Percentiles rank a stretch among this genome's conserved stretches.
phyloP scores from a whole-genome alignment of 208 protist genomes.

The Leishmania gerbilli region DNA sequence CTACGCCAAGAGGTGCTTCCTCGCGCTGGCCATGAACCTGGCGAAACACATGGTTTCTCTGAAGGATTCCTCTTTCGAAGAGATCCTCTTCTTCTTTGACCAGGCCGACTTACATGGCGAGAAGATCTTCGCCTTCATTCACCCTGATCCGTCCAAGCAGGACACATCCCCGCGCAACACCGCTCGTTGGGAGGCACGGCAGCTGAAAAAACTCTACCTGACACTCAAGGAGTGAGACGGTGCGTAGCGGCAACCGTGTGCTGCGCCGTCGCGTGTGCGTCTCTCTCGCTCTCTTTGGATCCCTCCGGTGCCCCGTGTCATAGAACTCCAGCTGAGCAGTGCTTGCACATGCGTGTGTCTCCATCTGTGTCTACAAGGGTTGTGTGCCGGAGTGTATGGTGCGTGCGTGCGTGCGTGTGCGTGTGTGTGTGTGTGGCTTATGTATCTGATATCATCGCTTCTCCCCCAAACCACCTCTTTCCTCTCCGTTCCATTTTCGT shows the following conservation, averaged over 20 bases:
- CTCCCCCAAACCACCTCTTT: not conserved
- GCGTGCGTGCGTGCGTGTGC: too few species aligned
- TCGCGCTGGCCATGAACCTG: conserved; percentile 94
- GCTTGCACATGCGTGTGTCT: not conserved
- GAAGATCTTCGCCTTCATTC: conserved; percentile 88
- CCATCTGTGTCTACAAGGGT: too few species aligned
- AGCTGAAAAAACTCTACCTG: conserved; percentile 93
- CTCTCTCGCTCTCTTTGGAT: not conserved
- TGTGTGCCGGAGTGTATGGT: not conserved
- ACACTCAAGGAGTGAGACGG: conserved; percentile 10
- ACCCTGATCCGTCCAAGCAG: conserved; percentile 86
- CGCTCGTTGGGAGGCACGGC: conserved; percentile 92
- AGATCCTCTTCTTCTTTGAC: conserved; percentile 95
- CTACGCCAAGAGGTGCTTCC: conserved; percentile 97
- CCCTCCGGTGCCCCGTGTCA: not conserved
- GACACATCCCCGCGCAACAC: conserved; percentile 87
- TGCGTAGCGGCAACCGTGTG: not conserved
- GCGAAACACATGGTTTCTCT: conserved; percentile 98
- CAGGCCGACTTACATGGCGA: conserved; percentile 92
- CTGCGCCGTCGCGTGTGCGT: not conserved
- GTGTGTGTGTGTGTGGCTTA: not conserved
- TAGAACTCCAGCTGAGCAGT: not conserved
- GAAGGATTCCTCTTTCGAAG: conserved; percentile 92
- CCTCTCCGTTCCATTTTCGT: not conserved
- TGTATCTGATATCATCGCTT: conserved; percentile 7